A percentile compares a stretch with the other conserved stretches of the same genome.
Conservation (phyloP, 2,329 filamentous ascomycete genomes). For the Pyricularia pennisetigena region DNA sequence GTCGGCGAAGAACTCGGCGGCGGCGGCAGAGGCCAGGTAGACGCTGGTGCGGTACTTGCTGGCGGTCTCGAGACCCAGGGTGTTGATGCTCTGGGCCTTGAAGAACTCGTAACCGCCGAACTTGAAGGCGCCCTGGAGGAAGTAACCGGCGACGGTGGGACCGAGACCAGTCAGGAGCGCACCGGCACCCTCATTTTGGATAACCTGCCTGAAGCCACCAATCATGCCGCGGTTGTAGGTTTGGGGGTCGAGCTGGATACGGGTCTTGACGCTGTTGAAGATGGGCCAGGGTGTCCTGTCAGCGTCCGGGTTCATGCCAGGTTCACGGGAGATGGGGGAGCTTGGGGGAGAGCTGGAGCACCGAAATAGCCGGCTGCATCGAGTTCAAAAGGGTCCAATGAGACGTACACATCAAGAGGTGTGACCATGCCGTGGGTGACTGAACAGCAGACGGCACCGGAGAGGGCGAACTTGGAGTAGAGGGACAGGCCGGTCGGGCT, state of each 20-base stretch:
- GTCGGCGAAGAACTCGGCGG: conserved; percentile 54
- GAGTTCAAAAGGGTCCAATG: too few relatives aligned
- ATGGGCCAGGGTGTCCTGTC: not conserved
- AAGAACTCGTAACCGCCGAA: conserved; percentile 85
- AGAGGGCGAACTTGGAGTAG: conserved; percentile 94
- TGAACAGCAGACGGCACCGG: conserved; percentile 95
- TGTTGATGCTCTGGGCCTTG: conserved; percentile 73
- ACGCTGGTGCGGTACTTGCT: conserved; percentile 62
- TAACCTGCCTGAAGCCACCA: conserved; percentile 68
- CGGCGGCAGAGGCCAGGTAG: conserved; percentile 55
- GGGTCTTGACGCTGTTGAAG: conserved; percentile 64
- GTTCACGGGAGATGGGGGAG: not conserved
- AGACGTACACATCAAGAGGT: conserved; percentile 88
- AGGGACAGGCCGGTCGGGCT: conserved; percentile 49
- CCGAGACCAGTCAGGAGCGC: conserved; percentile 71
- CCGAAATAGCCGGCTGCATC: not conserved
- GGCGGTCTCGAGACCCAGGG: conserved; percentile 60
- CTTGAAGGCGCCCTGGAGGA: conserved; percentile 80
- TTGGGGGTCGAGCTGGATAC: conserved; percentile 73
- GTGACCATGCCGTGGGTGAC: conserved; percentile 95
- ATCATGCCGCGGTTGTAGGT: conserved; percentile 76
- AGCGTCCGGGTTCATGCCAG: not conserved
- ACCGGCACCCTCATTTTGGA: conserved; percentile 64
- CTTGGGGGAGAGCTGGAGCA: not conserved
- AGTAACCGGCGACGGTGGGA: conserved; percentile 72